Conservation (phyloP, 306 rosid genomes). For the Cyclanthera cordifolia region DNA sequence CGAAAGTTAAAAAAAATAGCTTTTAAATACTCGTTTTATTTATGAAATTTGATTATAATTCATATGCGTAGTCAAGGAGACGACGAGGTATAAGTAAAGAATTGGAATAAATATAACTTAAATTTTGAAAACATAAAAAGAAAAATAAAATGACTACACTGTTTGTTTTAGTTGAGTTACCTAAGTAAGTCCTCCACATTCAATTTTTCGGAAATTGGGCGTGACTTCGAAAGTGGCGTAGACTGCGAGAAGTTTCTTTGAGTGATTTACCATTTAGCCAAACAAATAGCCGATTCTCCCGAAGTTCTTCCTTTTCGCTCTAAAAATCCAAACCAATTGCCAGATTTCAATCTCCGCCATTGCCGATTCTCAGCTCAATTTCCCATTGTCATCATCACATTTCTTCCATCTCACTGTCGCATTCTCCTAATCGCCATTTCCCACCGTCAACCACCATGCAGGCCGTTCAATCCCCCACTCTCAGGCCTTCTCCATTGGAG, state of each 20-base stretch:
- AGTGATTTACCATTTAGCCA: not conserved
- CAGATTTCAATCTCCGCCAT: not conserved
- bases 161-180: too few relatives aligned
- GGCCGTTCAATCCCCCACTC: conserved; percentile 37
- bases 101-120: too few relatives aligned
- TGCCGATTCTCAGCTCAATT: not conserved
- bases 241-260: not conserved
- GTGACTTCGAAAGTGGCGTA: not conserved
- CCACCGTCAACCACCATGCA: conserved; percentile 36
- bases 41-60: too few relatives aligned
- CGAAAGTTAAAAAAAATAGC: too few relatives aligned
- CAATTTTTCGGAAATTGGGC: too few relatives aligned
- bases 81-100: too few relatives aligned
- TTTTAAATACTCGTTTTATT: too few relatives aligned
- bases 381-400: conserved; percentile 27
- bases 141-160: too few relatives aligned
- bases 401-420: not conserved
- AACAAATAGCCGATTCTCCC: not conserved
- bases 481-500: conserved; percentile 38
- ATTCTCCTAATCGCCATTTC: not conserved
- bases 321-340: not conserved
- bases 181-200: too few relatives aligned
- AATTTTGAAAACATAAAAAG: too few relatives aligned
- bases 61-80: too few relatives aligned
- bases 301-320: not conserved